Conservation (phyloP, 192 early-diverging fungal species). For the Podila epigama region DNA sequence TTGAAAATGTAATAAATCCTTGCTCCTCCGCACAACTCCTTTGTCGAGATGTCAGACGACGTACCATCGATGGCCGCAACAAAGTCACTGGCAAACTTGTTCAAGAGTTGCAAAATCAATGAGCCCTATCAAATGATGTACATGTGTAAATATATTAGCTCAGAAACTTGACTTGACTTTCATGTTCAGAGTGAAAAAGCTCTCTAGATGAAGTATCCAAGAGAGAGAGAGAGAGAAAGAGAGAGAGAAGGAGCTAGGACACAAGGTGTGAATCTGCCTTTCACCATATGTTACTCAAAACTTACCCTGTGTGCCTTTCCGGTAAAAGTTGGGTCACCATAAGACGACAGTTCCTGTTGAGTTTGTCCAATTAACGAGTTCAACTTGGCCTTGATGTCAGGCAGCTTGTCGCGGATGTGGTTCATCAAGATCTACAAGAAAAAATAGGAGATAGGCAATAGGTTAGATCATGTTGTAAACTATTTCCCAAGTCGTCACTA, state of each 20-base stretch:
- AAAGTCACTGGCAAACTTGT: slow-evolving; percentile 81
- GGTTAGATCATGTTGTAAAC: neutral
- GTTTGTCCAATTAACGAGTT: slow-evolving; percentile 80
- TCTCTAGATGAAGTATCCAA: no score
- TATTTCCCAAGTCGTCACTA: neutral
- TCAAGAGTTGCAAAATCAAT: slow-evolving; percentile 72
- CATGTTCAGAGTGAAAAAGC: no score
- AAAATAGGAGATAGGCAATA: neutral
- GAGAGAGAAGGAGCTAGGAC: no score
- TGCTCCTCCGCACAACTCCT: slow-evolving; percentile 83
- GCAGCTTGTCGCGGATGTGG: slow-evolving; percentile 82
- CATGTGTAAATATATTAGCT: no score
- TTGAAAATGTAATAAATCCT: slow-evolving; percentile 87
- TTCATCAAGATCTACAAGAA: slow-evolving; percentile 69
- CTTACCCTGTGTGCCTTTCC: slow-evolving; percentile 56
- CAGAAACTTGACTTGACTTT: no score
- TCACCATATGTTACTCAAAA: neutral
- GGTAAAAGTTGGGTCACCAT: slow-evolving; percentile 64
- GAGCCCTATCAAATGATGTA: slow-evolving; percentile 52
- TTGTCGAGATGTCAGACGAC: slow-evolving; percentile 71
- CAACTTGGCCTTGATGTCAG: slow-evolving; percentile 78
- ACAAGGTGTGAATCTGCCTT: no score
- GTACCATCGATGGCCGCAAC: slow-evolving; percentile 82
- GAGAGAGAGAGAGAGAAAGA: no score
- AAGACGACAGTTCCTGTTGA: slow-evolving; percentile 74